A percentile compares a stretch with the other conserved stretches of the same genome.
These are phyloP conservation scores for Phialophora expanda DNA, from an alignment of 2,329 filamentous ascomycete genomes.

Conservation along the genomic window DNA sequence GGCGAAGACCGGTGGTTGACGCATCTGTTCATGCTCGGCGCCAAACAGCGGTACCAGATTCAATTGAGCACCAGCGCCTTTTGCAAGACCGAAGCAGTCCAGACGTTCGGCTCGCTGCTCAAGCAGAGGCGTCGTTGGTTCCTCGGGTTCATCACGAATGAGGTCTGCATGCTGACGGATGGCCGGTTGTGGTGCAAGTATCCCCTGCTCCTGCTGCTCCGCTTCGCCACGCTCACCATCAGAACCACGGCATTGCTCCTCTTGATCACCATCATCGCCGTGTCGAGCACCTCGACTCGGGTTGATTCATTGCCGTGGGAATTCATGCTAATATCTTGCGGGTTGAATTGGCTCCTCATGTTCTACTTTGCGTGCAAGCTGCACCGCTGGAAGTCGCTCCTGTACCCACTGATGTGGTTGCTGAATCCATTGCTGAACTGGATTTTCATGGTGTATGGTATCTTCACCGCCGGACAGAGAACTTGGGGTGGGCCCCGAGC, in stretches of 20 bases:
- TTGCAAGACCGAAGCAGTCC: conserved; percentile 97
- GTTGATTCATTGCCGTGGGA: conserved; percentile 82
- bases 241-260: conserved; percentile 91
- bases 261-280: conserved; percentile 87
- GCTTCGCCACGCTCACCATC: conserved; percentile 96
- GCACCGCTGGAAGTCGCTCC: conserved; percentile 87
- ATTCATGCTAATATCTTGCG: conserved; percentile 90
- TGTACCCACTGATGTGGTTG: conserved; percentile 95
- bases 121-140: conserved; percentile 98
- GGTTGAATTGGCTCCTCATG: conserved; percentile 94
- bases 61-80: conserved; percentile 98
- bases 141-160: conserved; percentile 95
- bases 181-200: conserved; percentile 89
- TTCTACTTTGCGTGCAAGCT: conserved; percentile 90
- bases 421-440: conserved; percentile 98
- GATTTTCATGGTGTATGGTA: conserved; percentile 97
- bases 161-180: conserved; percentile 97
- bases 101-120: conserved; percentile 80
- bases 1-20: conserved; percentile 97
- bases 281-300: conserved; percentile 81
- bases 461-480: conserved; percentile 89
- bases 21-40: conserved; percentile 98
- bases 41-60: conserved; percentile 90
- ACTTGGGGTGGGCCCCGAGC: conserved; percentile 95
- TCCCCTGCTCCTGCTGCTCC: conserved; percentile 80